Evolutionary conservation across 768 basidiomycete genomes (phyloP), one percentile per base, ranked within the genome.

Genomic region (Strobilomyces dryophilus): DNA sequence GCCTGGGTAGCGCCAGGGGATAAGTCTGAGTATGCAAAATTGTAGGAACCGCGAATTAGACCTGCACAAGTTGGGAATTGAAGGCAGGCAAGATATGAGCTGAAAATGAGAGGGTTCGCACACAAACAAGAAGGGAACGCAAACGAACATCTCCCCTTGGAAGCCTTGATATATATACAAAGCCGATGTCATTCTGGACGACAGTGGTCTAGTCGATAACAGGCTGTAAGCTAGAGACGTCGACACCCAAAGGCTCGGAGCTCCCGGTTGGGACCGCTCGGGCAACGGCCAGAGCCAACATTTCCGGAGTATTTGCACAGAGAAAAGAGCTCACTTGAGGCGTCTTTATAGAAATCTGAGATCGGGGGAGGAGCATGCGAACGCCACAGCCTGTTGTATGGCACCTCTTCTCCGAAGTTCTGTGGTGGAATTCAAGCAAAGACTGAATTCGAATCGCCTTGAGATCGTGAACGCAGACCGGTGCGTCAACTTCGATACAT

Each of bases 81-180:
- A 74, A 83, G 0, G 63, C 1, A 11, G 68, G 36, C 2, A 55
- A 61, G 14, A 48, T 50, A 15, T 68, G 66, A 32, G 39, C 68
- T 67, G 11, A 17, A 39, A 5, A 41, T 10, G 1, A 12, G 4
- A 24, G 9, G 18, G 4, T 0, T 49, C 18, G 42, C 34, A 41
- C 7, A 36, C 4, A 11, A 36, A 36, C 35, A 20, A 37, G 5
- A 49, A 8, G 42, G 15, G 32, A 0, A 49, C 46, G 35, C 5
- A 34, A 37, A 51, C 47, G 50, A 41, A 82, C 81, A 60, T n/a
- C 73, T 81, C 9, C 79, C 79, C 63, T 86, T 83, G 4, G 84
- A 85, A 11, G 83, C 83, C 64, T 85, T 86, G 75, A 86, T 84
- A 59, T 76, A 85, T 3, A 71, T n/a, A n/a, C 80, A 59, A 83